Conservation (phyloP, 2,329 filamentous ascomycete genomes). For the Alternaria infectoria region DNA sequence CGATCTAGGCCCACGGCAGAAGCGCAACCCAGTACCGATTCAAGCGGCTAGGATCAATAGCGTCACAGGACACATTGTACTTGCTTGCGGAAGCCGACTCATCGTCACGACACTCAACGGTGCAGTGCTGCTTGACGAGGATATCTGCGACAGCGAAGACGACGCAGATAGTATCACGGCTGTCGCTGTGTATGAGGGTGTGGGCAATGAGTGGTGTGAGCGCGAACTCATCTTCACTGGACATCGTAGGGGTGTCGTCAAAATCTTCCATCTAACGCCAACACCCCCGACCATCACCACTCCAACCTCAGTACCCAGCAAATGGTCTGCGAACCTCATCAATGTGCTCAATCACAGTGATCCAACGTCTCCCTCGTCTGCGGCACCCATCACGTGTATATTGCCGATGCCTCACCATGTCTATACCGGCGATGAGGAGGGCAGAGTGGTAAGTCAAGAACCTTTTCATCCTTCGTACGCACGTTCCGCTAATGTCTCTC, state of each 20-base stretch:
- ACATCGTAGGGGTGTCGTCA: constrained; percentile 82
- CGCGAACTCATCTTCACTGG: constrained; percentile 87
- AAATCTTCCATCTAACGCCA: constrained; percentile 68
- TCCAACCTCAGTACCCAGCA: constrained; percentile 22
- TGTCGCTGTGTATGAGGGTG: constrained; percentile 92
- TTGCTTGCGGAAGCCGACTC: constrained; percentile 78
- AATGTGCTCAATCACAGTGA: constrained; percentile 84
- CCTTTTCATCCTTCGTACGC: neutral
- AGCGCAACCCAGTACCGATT: constrained; percentile 35
- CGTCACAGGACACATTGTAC: constrained; percentile 84
- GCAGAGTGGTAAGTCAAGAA: constrained; percentile 65
- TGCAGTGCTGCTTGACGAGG: constrained; percentile 78
- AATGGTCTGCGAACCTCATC: constrained; percentile 79
- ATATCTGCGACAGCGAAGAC: constrained; percentile 72
- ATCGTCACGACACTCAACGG: constrained; percentile 89
- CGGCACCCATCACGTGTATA: constrained; percentile 81
- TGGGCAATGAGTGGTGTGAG: constrained; percentile 89
- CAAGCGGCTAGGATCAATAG: constrained; percentile 89
- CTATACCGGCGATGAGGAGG: constrained; percentile 94
- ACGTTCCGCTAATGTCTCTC: constrained; percentile 5
- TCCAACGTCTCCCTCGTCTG: constrained; percentile 53
- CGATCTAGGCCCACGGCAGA: constrained; percentile 49
- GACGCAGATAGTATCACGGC: constrained; percentile 72
- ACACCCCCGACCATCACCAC: constrained; percentile 57
- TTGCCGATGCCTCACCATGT: constrained; percentile 81